These are phyloP conservation scores for Carpinus viminea DNA, from an alignment of 306 rosid species.

Conservation along the genomic window DNA sequence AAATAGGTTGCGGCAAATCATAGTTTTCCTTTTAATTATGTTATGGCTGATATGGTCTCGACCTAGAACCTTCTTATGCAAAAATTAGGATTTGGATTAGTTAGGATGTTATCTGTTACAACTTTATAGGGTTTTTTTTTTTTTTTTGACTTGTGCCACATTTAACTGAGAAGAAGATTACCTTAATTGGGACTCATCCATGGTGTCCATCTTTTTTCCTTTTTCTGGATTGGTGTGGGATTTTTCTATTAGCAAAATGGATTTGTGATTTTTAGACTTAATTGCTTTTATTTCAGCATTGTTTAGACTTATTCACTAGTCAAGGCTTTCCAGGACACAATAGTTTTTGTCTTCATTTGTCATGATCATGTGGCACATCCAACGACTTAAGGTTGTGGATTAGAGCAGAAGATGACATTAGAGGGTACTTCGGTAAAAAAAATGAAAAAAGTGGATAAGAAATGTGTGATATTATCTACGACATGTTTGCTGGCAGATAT, in stretches of 20 bases:
- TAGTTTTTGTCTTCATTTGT: background rate
- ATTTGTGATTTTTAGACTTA: no score
- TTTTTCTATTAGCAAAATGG: background rate
- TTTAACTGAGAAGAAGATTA: no score
- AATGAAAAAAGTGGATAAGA: constrained; percentile 27
- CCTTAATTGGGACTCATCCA: no score
- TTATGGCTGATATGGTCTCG: background rate
- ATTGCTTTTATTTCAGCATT: no score
- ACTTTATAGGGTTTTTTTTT: background rate
- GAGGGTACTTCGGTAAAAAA: constrained; percentile 46
- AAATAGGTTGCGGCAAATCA: no score
- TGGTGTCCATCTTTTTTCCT: background rate
- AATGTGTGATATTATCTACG: constrained; percentile 28
- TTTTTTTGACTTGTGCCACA: background rate
- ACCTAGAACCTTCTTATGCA: background rate
- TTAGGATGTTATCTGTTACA: background rate
- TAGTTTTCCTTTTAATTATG: background rate
- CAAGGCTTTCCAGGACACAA: no score
- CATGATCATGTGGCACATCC: background rate
- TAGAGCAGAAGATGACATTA: background rate
- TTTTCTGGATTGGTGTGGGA: background rate
- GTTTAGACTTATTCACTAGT: no score
- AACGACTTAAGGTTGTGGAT: background rate
- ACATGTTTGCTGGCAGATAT: background rate
- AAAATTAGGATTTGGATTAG: background rate